These are phyloP conservation scores for Pleoardoris graminearum DNA, from an alignment of 2,329 filamentous ascomycete genomes.

Conservation along the genomic window DNA sequence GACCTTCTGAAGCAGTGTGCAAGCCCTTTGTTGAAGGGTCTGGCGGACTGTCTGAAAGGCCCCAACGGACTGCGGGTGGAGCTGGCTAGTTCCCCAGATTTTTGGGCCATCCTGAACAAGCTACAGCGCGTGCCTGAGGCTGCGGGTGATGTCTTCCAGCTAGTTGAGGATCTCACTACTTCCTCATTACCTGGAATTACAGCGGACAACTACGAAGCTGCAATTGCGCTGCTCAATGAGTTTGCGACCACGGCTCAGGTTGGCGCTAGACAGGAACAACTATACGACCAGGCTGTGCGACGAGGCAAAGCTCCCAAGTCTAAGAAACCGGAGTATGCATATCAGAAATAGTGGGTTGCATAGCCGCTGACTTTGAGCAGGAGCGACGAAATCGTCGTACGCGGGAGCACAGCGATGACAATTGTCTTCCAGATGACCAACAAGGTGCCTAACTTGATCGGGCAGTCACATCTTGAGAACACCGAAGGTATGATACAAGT, in stretches of 20 bases:
- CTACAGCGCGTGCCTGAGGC: conserved; percentile 71
- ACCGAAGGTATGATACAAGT: conserved; percentile 66
- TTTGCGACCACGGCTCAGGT: conserved; percentile 84
- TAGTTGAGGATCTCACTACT: conserved; percentile 76
- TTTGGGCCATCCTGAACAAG: conserved; percentile 86
- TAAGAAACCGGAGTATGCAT: conserved; percentile 59
- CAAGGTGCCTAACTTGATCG: conserved; percentile 82
- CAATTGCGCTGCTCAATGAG: conserved; percentile 80
- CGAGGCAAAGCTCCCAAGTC: conserved; percentile 58
- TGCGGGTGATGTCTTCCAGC: conserved; percentile 78
- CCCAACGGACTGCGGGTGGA: conserved; percentile 81
- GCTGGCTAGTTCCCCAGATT: conserved; percentile 94
- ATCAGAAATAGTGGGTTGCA: not conserved
- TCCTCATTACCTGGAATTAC: conserved; percentile 79
- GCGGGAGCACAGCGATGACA: conserved; percentile 78
- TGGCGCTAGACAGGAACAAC: conserved; percentile 70
- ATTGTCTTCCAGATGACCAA: conserved; percentile 81
- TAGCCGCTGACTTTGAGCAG: conserved; percentile 42
- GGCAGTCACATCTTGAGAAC: conserved; percentile 88
- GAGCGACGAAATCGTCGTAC: conserved; percentile 72
- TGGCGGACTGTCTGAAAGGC: conserved; percentile 77
- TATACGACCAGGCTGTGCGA: conserved; percentile 60
- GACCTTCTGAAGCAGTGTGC: conserved; percentile 76
- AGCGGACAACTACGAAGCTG: conserved; percentile 92
- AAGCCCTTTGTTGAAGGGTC: conserved; percentile 73